These are phyloP conservation scores for Gossypium thurberi DNA, from an alignment of 345 rosid species.

Conservation along the genomic window DNA sequence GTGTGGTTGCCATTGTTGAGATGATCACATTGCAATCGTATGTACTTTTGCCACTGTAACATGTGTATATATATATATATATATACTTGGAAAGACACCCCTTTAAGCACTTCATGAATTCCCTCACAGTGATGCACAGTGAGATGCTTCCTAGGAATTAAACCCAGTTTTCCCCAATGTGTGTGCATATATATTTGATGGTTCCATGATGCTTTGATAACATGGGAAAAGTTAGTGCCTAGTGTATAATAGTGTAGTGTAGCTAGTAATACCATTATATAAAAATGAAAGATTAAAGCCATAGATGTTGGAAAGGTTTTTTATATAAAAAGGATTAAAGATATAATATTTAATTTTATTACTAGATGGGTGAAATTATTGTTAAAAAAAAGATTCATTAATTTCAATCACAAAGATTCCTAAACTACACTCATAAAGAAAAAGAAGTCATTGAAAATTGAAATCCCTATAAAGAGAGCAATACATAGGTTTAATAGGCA, in stretches of 20 bases:
- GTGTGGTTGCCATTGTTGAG: too few species aligned
- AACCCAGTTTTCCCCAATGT: not conserved
- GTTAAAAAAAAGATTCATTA: conserved; percentile 3
- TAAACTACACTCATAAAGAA: not conserved
- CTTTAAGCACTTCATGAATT: too few species aligned
- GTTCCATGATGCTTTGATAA: conserved; percentile 1
- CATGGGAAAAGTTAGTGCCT: not conserved
- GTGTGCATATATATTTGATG: not conserved
- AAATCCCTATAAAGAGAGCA: conserved; percentile 18
- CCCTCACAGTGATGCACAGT: too few species aligned
- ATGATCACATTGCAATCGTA: too few species aligned
- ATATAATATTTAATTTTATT: not conserved
- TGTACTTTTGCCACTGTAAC: too few species aligned
- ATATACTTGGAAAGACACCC: too few species aligned
- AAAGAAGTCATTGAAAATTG: conserved; percentile 4
- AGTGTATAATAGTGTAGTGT: not conserved
- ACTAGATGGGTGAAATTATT: conserved; percentile 6
- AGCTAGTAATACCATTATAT: not conserved
- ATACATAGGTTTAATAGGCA: conserved; percentile 34
- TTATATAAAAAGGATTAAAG: not conserved
- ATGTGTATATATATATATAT: too few species aligned
- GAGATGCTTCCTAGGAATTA: too few species aligned
- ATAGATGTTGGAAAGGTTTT: conserved; percentile 1
- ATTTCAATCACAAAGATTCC: conserved; percentile 2
- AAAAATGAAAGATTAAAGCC: not conserved